Base-by-base conservation (phyloP, 2,329 filamentous ascomycete species). In the Cordyceps javanica region DNA sequence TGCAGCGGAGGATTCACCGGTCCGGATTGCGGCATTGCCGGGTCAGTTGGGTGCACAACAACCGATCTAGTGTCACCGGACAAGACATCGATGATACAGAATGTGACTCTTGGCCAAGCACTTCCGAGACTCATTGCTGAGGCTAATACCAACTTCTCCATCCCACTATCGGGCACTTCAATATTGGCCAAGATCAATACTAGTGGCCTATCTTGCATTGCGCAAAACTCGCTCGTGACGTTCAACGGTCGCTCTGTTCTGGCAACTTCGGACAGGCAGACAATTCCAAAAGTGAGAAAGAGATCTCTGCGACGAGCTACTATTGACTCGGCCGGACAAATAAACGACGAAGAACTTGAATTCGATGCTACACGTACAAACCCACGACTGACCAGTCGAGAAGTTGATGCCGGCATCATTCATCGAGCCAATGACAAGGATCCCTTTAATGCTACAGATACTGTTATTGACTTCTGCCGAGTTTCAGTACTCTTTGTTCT, bases 1-100 rank as follows among this genome's bases (percentile, higher is more conserved):
- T 99, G 93, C 72, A 85, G 87, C 23, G 91, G 94, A 65, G 91
- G 92, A 1, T 97, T 93, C 69, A 92, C 89, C 0, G 80, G 81
- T 14, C 72, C 73, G 23, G 75, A 80, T 59, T 85, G 82, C 66
- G 77, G 75, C 5, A 69, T 71, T 25, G 68, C 72, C 2, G 76
- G 75, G 50, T 69, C 75, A 1, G 70, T 75, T 39, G 81, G 80
- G 16, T 85, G 82, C 65, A 80, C 80, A 1, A 81, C 78, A 1
- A 78, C 80, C 10, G 73, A 75, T 28, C 59, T 77, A 11, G 67
- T 71, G 9, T 67, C 68, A 3, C 81, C 73, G 16, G 71, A 73
- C 39, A 71, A 71, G 10, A 71, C 67, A 41, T 59, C 63, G 44
- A 74, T 64, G 59, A 72, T 81, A 60, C 70, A 67, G 58, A 87